Base-by-base conservation (phyloP, 768 basidiomycete genomes). In the Rhizopogon salebrosus region DNA sequence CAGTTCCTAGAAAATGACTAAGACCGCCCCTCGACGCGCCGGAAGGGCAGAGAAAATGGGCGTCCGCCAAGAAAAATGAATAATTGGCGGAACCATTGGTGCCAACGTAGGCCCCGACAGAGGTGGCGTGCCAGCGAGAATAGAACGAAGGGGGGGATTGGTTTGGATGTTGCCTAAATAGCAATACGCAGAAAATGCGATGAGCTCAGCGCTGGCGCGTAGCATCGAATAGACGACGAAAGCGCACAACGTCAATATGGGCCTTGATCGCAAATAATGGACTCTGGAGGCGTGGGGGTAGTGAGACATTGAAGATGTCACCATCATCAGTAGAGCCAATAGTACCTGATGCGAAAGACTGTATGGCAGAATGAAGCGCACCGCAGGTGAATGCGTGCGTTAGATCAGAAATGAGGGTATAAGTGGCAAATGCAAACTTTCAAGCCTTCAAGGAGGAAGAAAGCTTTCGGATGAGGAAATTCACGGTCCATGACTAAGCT, bases 1-100 rank as follows among this genome's bases (percentile, higher is more conserved):
- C 6, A n/a, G n/a, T n/a, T n/a, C n/a, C n/a, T n/a, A n/a, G n/a
- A n/a, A n/a, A n/a, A n/a, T n/a, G n/a, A n/a, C n/a, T n/a, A n/a
- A n/a, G n/a, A n/a, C n/a, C n/a, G n/a, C n/a, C 65, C 70, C 2
- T 79, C 82, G 0, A 62, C 49, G 9, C 76, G 74, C 2, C 85
- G 83, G 16, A 78, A 58, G 10, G 83, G 38, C 29, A 64, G 54
- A 20, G 61, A 63, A 18, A 66, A 46, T 2, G 68, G 70, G 11
- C 51, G 51, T 2, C 61, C 62, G 13, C 73, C 75, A 4, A 69
- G 24, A 9, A 60, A 31, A 39, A 72, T 41, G 54, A 73, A 73
- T 3, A 39, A 31, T 6, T 55, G 64, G 22, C 75, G 69, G 50
- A 69, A 62, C 24, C 55, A 56, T 42, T 72, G 69, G 48, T 76